Conservation (phyloP, 2,329 filamentous ascomycete species). For the Alternaria brassicicola region DNA sequence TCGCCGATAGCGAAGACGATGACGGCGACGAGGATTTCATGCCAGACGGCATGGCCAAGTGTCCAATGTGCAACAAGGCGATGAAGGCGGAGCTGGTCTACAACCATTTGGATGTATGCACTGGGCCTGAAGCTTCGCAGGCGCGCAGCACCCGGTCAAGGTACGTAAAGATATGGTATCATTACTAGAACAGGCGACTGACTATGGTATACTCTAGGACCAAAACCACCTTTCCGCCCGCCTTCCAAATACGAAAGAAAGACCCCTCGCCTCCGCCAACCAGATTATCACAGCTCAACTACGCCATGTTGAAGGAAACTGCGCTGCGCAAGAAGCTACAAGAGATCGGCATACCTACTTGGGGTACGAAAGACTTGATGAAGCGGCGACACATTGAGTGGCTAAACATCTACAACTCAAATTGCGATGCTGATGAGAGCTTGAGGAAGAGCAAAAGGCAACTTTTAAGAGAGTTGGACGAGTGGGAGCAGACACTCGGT, state of each 20-base stretch:
- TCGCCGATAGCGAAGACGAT: constrained; percentile 50
- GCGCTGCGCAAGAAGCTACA: constrained; percentile 79
- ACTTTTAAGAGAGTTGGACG: constrained; percentile 77
- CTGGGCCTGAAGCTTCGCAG: constrained; percentile 45
- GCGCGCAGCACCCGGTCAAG: constrained; percentile 39
- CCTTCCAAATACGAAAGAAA: constrained; percentile 35
- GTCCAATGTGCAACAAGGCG: constrained; percentile 77
- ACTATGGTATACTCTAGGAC: constrained; percentile 20
- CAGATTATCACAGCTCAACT: constrained; percentile 76
- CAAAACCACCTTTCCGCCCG: constrained; percentile 28
- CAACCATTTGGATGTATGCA: constrained; percentile 76
- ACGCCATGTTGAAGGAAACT: constrained; percentile 81
- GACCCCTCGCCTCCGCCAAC: constrained; percentile 50
- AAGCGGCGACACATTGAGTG: constrained; percentile 88
- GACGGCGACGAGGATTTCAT: constrained; percentile 53
- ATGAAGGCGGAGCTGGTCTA: constrained; percentile 85
- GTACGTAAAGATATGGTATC: constrained; percentile 25
- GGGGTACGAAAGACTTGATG: constrained; percentile 71
- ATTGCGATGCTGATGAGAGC: constrained; percentile 82
- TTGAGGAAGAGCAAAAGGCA: constrained; percentile 67
- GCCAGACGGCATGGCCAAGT: constrained; percentile 75
- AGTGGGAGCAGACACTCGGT: constrained; percentile 86
- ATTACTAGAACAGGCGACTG: constrained; percentile 5
- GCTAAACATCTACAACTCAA: constrained; percentile 95
- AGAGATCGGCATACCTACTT: constrained; percentile 77